Evolutionary conservation across 1,284 basidiomycete species (phyloP), one percentile per base, ranked within the genome.

Genomic region (Apiotrichum porosum): DNA sequence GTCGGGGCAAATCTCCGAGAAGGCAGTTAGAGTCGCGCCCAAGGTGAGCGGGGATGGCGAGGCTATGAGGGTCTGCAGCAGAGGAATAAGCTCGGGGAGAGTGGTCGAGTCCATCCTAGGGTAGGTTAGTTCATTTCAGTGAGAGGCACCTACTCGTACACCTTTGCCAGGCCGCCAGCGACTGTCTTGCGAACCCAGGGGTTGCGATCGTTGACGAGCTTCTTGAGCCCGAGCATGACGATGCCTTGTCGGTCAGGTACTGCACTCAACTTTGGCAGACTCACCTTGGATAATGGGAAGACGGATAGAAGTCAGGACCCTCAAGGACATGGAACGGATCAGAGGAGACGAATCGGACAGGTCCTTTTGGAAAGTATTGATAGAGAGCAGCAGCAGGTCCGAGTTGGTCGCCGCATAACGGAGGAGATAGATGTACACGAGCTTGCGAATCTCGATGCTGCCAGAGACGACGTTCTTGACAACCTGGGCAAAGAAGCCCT

Each of bases 291-390:
- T 88, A 78, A 88, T 86, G 4, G 85, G 83, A 3, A 95, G 85
- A 53, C 84, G 84, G 62, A 97, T 92, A 9, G 90, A 89, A 51
- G 88, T 90, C 37, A 97, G 78, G 1, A 97, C 91, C n/a, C 92
- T 80, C 37, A 97, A 75, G 3, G 90, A 89, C 91, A 95, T 95
- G 12, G 88, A 88, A 24, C 89, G 82, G 49, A 93, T 93, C 59
- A 97, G 81, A 0, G 95, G 94, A 52, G 86, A 95, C 9, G 84
- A 78, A 65, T 98, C 94, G 2, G 85, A 83, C 17, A 98, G 78
- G 74, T 99, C 95, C 69, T 92, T 91, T 73, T 99, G 95, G 68
- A 97, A 97, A 10, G 94, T 95, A 75, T 99, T 99, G 78, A 99
- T 95, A 6, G 92, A 94, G 21, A 99, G 79, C 31, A 99, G 76